These are phyloP conservation scores for Phytophthora kernoviae DNA, from an alignment of 352 stramenopile genomes.

Conservation along the genomic window DNA sequence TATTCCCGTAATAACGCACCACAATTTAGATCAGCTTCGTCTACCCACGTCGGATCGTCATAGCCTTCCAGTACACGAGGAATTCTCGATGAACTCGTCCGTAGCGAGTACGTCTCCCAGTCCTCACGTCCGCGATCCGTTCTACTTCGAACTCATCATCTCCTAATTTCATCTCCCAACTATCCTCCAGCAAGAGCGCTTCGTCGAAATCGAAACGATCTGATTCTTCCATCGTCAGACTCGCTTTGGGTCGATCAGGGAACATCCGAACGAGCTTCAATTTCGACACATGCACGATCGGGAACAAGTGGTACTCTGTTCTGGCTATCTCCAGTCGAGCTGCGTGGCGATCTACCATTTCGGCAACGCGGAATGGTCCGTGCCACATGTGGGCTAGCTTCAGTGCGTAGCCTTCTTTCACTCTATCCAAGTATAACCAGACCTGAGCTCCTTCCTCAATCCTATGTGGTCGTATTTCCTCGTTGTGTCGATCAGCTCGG, in stretches of 20 bases:
- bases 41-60: conserved; percentile 11
- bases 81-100: conserved; percentile 1
- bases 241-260: conserved; percentile 1
- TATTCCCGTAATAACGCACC: conserved; percentile 14
- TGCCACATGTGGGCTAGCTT: conserved; percentile 28
- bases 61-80: conserved; percentile 14
- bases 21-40: conserved; percentile 17
- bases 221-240: background rate
- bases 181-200: conserved; percentile 8
- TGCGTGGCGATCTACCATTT: conserved; percentile 9
- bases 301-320: conserved; percentile 15
- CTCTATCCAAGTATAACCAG: conserved; percentile 8
- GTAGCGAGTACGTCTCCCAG: background rate
- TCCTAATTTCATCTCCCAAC: conserved; percentile 2
- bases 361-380: conserved; percentile 19
- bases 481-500: background rate
- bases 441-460: conserved; percentile 2
- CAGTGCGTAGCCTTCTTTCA: conserved; percentile 5
- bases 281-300: conserved; percentile 28
- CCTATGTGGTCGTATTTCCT: background rate
- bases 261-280: conserved; percentile 8
- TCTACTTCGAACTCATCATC: conserved; percentile 13
- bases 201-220: conserved; percentile 32
- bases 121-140: background rate
- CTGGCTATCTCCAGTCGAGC: conserved; percentile 10